Conservation (phyloP, 2,329 filamentous ascomycete genomes). For the Claviceps africana region DNA sequence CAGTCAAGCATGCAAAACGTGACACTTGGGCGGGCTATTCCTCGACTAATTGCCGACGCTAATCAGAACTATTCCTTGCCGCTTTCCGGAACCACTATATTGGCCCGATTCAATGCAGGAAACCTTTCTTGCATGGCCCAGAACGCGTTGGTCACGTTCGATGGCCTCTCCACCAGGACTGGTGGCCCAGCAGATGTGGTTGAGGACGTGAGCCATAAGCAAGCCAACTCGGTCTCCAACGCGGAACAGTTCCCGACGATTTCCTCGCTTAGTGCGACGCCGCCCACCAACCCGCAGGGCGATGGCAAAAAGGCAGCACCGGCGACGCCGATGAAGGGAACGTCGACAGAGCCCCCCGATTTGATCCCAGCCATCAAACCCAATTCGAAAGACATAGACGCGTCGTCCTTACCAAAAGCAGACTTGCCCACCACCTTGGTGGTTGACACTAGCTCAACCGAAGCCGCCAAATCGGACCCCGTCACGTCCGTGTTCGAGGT, state of each 20-base stretch:
- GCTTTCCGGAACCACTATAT: conserved; percentile 52
- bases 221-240: background rate
- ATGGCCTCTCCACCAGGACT: conserved; percentile 34
- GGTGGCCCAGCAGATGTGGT: conserved; percentile 4
- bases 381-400: background rate
- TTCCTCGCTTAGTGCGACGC: conserved; percentile 3
- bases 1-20: conserved; percentile 42
- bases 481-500: conserved; percentile 26
- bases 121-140: conserved; percentile 71
- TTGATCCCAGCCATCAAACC: background rate
- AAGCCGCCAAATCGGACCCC: background rate
- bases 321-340: background rate
- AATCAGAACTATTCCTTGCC: conserved; percentile 60
- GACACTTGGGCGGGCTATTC: conserved; percentile 68
- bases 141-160: conserved; percentile 79
- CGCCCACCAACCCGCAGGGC: background rate
- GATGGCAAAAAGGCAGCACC: background rate
- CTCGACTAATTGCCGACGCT: conserved; percentile 54
- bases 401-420: background rate
- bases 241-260: conserved; percentile 1
- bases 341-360: background rate
- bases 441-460: background rate
- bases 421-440: background rate
- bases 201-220: background rate
- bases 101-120: conserved; percentile 61